Base-by-base conservation (phyloP, 1,284 basidiomycete genomes). In the Cystobasidium sp. region DNA sequence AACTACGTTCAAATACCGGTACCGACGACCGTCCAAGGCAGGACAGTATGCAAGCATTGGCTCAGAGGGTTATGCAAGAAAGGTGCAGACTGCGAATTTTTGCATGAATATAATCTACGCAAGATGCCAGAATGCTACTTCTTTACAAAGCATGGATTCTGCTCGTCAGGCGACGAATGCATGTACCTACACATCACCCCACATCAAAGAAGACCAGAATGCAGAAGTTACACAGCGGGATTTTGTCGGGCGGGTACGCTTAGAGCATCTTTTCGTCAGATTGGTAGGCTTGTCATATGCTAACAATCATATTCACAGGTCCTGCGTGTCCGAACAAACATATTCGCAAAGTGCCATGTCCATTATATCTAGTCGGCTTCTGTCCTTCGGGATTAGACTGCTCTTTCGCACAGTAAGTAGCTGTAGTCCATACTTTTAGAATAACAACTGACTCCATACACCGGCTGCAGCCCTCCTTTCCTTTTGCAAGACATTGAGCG, bases 101-200 rank as follows among this genome's bases (percentile, higher is more conserved):
- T 99, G 81, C 97, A 99, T 84, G 97, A 99, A 84, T 99, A 97
- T 85, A 97, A 99, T 82, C 87, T 99, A 75, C 86, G 96, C 78
- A 91, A 93, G 74, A 99, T 99, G 93, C 97, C 97, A n/a, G 93
- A 97, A 82, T 99, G 97, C 82, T 93, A 95, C 88, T 98, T 95
- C 93, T 99, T 90, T 82, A 93, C 93, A 75, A 97, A 97, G 83
- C 96, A 94, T 81, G 97, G 97, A 5, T 99, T 96, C 84, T 99
- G 97, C 84, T 94, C 94, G 71, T 91, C 94, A 62, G 97, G 96
- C 66, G 97, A 98, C 80, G 97, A 99, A 83, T 99, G 97, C 82
- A 86, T 99, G 78, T 99, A 99, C 82, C 91, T 93, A 31, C 97
- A 99, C 83, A 93, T 95, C n/a, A 94, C 93, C 79, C 93, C 96